Evolutionary conservation across 352 stramenopile species (phyloP).

Genomic region (Peronosclerospora sorghi): DNA sequence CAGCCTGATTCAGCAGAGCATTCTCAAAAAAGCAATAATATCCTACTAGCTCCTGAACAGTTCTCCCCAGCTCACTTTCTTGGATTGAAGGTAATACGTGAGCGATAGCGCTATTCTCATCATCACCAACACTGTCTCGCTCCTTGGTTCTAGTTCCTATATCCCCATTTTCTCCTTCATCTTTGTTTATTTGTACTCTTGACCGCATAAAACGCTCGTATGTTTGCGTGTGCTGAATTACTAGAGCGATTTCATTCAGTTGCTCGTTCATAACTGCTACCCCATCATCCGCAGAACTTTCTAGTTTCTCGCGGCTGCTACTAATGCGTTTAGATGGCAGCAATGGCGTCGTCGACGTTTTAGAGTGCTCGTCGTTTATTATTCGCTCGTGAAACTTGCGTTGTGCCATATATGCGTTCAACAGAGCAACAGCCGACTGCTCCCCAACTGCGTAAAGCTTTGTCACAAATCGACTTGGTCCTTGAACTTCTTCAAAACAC

Average conservation of each 20-base stretch:
- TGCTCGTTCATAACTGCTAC: constrained; percentile 74
- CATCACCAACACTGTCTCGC: neutral
- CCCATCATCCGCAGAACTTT: constrained; percentile 31
- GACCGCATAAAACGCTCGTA: constrained; percentile 84
- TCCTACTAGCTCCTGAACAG: constrained; percentile 70
- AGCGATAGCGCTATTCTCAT: neutral
- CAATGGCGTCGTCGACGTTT: constrained; percentile 4
- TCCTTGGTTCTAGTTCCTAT: constrained; percentile 2
- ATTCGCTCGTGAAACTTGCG: constrained; percentile 62
- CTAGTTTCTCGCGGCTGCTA: constrained; percentile 3
- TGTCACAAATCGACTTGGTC: constrained; percentile 37
- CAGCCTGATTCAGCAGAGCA: constrained; percentile 58
- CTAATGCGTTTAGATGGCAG: constrained; percentile 13
- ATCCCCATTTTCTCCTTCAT: neutral
- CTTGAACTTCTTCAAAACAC: constrained; percentile 45
- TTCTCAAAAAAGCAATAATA: constrained; percentile 86
- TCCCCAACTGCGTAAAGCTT: constrained; percentile 55
- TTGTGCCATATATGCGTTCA: constrained; percentile 65
- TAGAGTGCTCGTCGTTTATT: constrained; percentile 13
- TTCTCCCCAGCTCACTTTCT: constrained; percentile 69
- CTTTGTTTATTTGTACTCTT: constrained; percentile 20
- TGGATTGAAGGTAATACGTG: constrained; percentile 41
- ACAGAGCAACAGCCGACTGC: constrained; percentile 36
- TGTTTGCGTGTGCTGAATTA: constrained; percentile 84
- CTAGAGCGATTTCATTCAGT: constrained; percentile 75